Evolutionary conservation across 371 early-diverging fungal species (phyloP).

Genomic region (Mucor sp.): DNA sequence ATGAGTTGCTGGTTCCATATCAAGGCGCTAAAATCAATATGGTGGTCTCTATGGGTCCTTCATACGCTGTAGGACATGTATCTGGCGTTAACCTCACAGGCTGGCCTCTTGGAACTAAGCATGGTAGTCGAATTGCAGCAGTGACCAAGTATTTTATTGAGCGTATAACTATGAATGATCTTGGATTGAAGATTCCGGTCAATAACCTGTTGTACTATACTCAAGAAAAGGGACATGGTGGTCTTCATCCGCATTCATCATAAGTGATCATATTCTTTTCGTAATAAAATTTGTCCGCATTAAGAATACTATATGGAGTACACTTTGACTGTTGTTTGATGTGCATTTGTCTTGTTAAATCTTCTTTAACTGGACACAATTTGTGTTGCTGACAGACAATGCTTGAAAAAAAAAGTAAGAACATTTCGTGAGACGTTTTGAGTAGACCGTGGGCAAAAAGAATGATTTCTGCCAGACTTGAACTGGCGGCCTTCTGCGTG

Average conservation of each 20-base stretch:
- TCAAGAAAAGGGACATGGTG: slow-evolving; percentile 11
- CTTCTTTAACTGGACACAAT: too few species aligned
- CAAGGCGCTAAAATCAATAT: slow-evolving; percentile 19
- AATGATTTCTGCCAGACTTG: background rate
- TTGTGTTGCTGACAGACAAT: too few species aligned
- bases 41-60: slow-evolving; percentile 40
- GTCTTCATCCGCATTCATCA: background rate
- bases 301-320: too few species aligned
- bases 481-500: slow-evolving; percentile 6
- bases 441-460: background rate
- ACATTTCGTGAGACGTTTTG: background rate
- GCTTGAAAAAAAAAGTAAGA: too few species aligned
- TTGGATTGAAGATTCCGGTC: slow-evolving; percentile 16
- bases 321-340: too few species aligned
- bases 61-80: slow-evolving; percentile 23
- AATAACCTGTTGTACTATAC: slow-evolving; percentile 29
- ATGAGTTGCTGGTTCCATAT: slow-evolving; percentile 21
- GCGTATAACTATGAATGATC: slow-evolving; percentile 35
- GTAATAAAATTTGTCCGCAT: too few species aligned
- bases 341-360: too few species aligned
- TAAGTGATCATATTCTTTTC: background rate
- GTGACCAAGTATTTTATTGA: slow-evolving; percentile 30
- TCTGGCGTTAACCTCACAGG: slow-evolving; percentile 28
- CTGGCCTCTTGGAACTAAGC: slow-evolving; percentile 26
- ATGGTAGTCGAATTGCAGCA: slow-evolving; percentile 32